Evolutionary conservation across 2,329 filamentous ascomycete genomes (phyloP).

Genomic region (Aspergillus ustus): DNA sequence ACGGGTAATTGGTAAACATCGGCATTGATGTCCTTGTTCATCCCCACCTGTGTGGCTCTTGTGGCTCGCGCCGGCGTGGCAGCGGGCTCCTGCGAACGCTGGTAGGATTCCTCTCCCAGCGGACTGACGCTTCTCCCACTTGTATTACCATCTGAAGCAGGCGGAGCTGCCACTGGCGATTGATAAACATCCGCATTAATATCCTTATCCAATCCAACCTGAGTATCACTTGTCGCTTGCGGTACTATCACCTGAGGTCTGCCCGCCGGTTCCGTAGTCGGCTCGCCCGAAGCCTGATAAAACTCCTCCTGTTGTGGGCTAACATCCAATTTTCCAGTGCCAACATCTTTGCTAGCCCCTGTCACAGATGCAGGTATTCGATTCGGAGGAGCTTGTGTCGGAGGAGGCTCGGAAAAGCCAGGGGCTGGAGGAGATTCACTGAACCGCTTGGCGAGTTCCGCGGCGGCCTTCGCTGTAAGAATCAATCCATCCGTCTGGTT

Average conservation of each 20-base stretch:
- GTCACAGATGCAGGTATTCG: conserved; percentile 58
- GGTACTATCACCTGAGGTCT: conserved; percentile 62
- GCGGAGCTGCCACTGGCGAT: conserved; percentile 29
- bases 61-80: conserved; percentile 55
- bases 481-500: conserved; percentile 65
- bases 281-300: conserved; percentile 55
- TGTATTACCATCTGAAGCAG: not conserved
- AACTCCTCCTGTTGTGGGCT: conserved; percentile 64
- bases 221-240: conserved; percentile 52
- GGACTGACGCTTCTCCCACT: conserved; percentile 48
- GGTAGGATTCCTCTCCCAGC: conserved; percentile 64
- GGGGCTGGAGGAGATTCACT: conserved; percentile 49
- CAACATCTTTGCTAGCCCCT: conserved; percentile 43
- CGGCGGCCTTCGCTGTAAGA: conserved; percentile 64
- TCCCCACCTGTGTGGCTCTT: conserved; percentile 51
- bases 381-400: conserved; percentile 50
- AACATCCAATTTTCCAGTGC: conserved; percentile 39
- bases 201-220: conserved; percentile 48
- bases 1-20: conserved; percentile 58
- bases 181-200: conserved; percentile 64
- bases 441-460: conserved; percentile 62
- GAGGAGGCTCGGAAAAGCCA: conserved; percentile 39
- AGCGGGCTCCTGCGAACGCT: conserved; percentile 52
- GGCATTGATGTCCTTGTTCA: conserved; percentile 55
- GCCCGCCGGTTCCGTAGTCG: conserved; percentile 55